Evolutionary conservation across 1,284 basidiomycete species (phyloP).

Genomic region (Cystobasidium slooffiae): DNA sequence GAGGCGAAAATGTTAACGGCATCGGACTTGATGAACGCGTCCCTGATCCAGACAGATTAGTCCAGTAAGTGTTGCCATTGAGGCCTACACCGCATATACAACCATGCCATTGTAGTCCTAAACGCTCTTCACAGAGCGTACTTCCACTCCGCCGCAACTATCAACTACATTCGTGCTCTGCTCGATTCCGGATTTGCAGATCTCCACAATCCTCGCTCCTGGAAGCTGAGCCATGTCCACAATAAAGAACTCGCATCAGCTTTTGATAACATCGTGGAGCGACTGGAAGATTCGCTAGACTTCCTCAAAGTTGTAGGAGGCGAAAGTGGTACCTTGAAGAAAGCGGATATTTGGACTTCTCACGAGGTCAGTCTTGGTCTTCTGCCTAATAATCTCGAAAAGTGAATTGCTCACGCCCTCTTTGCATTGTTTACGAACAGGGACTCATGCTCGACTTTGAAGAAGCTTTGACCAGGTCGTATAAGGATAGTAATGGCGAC

Average conservation of each 20-base stretch:
- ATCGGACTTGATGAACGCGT: slow-evolving; percentile 70
- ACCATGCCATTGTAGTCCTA: neutral
- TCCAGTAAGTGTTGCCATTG: slow-evolving; percentile 58
- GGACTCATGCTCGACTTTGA: slow-evolving; percentile 93
- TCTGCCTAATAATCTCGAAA: neutral
- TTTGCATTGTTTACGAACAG: slow-evolving; percentile 56
- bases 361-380: slow-evolving; percentile 59
- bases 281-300: slow-evolving; percentile 86
- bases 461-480: slow-evolving; percentile 77
- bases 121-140: slow-evolving; percentile 69
- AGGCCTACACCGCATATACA: neutral
- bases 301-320: slow-evolving; percentile 88
- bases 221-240: slow-evolving; percentile 91
- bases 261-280: slow-evolving; percentile 82
- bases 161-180: slow-evolving; percentile 88
- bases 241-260: slow-evolving; percentile 74
- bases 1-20: slow-evolving; percentile 97
- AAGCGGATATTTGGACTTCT: slow-evolving; percentile 92
- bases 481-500: slow-evolving; percentile 10
- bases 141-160: slow-evolving; percentile 90
- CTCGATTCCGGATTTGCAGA: slow-evolving; percentile 85
- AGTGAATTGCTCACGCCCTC: neutral
- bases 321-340: slow-evolving; percentile 72
- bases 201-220: slow-evolving; percentile 84
- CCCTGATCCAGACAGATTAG: slow-evolving; percentile 84